Evolutionary conservation across 805 yeast species (phyloP).

Genomic region (Gaillardinia entomophila): DNA sequence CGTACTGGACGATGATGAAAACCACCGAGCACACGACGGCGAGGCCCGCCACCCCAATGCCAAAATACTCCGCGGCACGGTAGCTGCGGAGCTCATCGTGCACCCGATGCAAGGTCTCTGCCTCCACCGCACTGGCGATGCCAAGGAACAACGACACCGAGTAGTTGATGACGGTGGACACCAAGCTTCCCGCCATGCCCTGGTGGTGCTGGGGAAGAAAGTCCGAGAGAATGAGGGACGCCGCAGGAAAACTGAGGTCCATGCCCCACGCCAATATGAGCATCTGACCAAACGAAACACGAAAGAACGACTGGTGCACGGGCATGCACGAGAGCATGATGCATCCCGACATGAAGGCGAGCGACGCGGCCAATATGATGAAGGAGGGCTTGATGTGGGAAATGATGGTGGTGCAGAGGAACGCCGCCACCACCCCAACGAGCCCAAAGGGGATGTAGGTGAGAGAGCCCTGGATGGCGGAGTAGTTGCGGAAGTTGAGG

Average conservation of each 20-base stretch:
- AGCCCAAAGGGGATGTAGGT: conserved; percentile 45
- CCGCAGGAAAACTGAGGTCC: conserved; percentile 76
- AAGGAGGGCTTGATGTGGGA: conserved; percentile 43
- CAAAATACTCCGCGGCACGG: conserved; percentile 54
- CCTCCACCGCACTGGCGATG: conserved; percentile 62
- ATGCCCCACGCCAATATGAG: conserved; percentile 62
- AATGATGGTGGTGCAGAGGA: conserved; percentile 45
- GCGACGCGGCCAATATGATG: conserved; percentile 45
- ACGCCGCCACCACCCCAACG: conserved; percentile 52
- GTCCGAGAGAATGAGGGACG: conserved; percentile 57
- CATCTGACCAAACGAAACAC: conserved; percentile 50
- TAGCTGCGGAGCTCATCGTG: conserved; percentile 35
- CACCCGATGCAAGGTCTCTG: conserved; percentile 10
- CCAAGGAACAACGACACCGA: conserved; percentile 68
- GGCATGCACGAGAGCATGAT: conserved; percentile 53
- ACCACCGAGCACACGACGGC: conserved; percentile 31
- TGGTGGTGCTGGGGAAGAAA: conserved; percentile 58
- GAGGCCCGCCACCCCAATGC: conserved; percentile 52
- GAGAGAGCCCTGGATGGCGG: conserved; percentile 26
- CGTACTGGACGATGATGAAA: conserved; percentile 4
- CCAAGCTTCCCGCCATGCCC: conserved; percentile 74
- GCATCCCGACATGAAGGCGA: conserved; percentile 51
- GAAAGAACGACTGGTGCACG: conserved; percentile 53
- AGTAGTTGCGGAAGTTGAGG: conserved; percentile 43
- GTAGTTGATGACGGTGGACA: conserved; percentile 66